Evolutionary conservation across 257 asterid species (phyloP).

Genomic region (Solanum gracilifrons): DNA sequence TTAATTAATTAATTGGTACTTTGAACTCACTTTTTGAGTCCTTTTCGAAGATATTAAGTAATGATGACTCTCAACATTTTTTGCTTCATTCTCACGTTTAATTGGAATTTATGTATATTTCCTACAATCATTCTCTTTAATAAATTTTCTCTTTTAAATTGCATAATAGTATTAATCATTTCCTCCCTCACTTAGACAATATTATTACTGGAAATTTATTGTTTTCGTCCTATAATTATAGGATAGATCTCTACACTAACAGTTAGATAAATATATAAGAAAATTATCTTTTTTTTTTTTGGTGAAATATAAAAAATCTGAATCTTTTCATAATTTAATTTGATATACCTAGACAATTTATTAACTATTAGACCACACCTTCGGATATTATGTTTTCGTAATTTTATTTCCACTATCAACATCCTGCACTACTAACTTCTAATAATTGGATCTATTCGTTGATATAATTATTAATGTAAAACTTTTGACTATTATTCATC

Average conservation of each 20-base stretch:
- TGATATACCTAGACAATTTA: not conserved
- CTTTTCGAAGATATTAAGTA: not conserved
- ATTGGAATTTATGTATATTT: not conserved
- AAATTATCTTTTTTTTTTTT: no score
- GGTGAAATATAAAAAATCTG: not conserved
- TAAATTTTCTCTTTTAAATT: not conserved
- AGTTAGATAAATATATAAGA: not conserved
- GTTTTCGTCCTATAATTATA: not conserved
- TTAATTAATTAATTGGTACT: not conserved
- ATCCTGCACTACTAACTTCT: not conserved
- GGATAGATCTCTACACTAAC: not conserved
- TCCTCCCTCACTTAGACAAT: not conserved
- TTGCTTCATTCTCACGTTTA: not conserved
- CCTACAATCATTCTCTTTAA: not conserved
- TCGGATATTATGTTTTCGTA: not conserved
- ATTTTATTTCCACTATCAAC: not conserved
- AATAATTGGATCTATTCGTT: not conserved
- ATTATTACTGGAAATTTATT: not conserved
- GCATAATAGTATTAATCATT: not conserved
- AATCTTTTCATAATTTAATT: not conserved
- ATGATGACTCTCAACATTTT: not conserved
- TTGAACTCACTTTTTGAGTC: slow-evolving; percentile 6
- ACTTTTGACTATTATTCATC: not conserved
- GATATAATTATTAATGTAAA: not conserved
- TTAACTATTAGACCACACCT: not conserved